A percentile compares a stretch with the other conserved stretches of the same genome.
phyloP scores from a whole-genome alignment of 2,329 filamentous ascomycete genomes.

The Cytospora chrysosperma region DNA sequence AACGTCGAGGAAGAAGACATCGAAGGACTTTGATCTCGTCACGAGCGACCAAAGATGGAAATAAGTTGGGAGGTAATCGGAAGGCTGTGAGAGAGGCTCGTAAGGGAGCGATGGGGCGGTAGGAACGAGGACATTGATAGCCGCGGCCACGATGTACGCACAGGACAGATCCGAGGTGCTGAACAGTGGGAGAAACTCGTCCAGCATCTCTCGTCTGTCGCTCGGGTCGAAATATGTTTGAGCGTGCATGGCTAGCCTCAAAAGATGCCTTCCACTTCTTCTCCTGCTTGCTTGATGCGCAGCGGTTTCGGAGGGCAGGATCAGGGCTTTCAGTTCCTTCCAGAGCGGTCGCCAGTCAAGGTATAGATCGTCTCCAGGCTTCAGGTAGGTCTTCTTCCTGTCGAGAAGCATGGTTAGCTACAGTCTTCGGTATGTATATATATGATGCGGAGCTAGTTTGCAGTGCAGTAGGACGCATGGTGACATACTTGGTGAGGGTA shows the following conservation, averaged over 20 bases:
- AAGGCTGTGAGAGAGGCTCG: conserved; percentile 75
- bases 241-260: conserved; percentile 86
- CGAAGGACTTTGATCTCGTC: conserved; percentile 82
- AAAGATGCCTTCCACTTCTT: conserved; percentile 63
- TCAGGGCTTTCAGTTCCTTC: conserved; percentile 87
- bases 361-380: conserved; percentile 81
- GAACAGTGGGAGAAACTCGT: conserved; percentile 82
- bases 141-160: conserved; percentile 86
- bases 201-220: conserved; percentile 77
- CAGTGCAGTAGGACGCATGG: not conserved
- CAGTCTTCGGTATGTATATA: not conserved
- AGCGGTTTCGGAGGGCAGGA: conserved; percentile 81
- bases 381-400: conserved; percentile 93
- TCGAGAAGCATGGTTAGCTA: conserved; percentile 31
- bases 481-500: conserved; percentile 80
- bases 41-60: conserved; percentile 97
- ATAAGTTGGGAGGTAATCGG: conserved; percentile 86
- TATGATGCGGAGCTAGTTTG: not conserved
- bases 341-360: conserved; percentile 93
- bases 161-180: conserved; percentile 90
- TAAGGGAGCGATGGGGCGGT: conserved; percentile 74
- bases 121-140: conserved; percentile 84
- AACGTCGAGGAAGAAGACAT: conserved; percentile 85
- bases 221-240: conserved; percentile 90
- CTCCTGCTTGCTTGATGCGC: conserved; percentile 57